Evolutionary conservation across 805 yeast species (phyloP).

Genomic region (Yarrowia deformans): DNA sequence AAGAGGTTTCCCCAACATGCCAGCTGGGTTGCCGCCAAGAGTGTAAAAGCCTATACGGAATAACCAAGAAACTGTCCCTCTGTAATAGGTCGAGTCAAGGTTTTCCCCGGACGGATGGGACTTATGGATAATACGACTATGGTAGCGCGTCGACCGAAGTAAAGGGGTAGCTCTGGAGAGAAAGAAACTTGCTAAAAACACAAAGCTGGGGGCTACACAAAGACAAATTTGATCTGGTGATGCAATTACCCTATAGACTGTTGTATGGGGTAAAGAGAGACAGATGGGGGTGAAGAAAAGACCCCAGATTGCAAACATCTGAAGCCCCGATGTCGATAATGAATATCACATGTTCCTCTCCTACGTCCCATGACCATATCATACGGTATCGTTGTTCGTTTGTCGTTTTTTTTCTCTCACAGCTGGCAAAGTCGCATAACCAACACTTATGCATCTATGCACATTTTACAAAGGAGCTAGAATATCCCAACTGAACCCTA

Average conservation of each 20-base stretch:
- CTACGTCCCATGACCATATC: background rate
- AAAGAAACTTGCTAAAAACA: background rate
- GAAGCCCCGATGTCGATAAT: too few species aligned
- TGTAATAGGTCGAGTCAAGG: constrained; percentile 1
- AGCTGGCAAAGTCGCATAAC: constrained; percentile 13
- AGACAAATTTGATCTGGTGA: background rate
- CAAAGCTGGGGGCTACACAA: background rate
- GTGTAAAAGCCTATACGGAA: constrained; percentile 11
- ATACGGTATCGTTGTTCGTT: too few species aligned
- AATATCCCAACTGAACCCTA: constrained; percentile 5
- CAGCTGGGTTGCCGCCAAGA: background rate
- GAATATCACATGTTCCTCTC: too few species aligned
- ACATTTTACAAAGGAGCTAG: background rate
- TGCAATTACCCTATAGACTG: background rate
- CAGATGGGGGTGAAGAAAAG: too few species aligned
- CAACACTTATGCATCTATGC: constrained; percentile 16
- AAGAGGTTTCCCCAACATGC: constrained; percentile 31
- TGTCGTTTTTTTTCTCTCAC: too few species aligned
- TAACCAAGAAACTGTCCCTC: constrained; percentile 8
- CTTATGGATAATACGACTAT: constrained; percentile 18
- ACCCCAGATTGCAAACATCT: too few species aligned
- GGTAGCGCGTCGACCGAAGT: background rate
- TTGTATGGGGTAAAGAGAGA: background rate
- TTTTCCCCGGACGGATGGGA: constrained; percentile 38
- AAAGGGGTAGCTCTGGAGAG: constrained; percentile 1